Percentiles rank a stretch among this genome's conserved stretches.
Conservation (phyloP, 148 eudicot genomes). For the Rhododendron kiyosumense region DNA sequence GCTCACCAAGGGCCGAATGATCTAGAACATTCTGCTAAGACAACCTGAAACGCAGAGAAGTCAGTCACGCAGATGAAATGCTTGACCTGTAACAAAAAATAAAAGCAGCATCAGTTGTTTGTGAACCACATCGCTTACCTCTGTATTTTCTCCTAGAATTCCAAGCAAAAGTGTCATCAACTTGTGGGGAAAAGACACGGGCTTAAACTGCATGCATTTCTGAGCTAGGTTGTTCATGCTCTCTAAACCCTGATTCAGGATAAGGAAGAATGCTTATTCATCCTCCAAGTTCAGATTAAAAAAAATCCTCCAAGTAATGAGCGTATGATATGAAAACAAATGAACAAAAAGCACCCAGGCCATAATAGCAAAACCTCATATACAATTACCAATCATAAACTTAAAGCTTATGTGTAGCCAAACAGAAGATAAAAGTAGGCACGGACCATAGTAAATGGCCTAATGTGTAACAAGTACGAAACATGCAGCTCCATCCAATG, state of each 20-base stretch:
- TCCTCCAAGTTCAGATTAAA: not conserved
- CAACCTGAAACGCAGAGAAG: slow-evolving; percentile 53
- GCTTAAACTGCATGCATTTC: slow-evolving; percentile 81
- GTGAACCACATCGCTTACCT: slow-evolving; percentile 40
- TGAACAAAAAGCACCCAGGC: not conserved
- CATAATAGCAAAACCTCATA: not conserved
- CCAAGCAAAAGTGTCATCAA: slow-evolving; percentile 69
- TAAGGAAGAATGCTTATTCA: slow-evolving; percentile 8
- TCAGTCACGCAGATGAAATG: slow-evolving; percentile 5
- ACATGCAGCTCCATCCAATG: slow-evolving; percentile 87
- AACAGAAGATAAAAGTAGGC: slow-evolving; percentile 5
- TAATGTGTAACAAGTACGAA: slow-evolving; percentile 74
- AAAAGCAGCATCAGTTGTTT: not conserved
- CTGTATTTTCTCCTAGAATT: slow-evolving; percentile 85
- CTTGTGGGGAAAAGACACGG: slow-evolving; percentile 47
- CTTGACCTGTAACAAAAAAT: not conserved
- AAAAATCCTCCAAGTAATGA: not conserved
- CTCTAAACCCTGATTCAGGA: slow-evolving; percentile 76
- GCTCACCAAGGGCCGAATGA: slow-evolving; percentile 98
- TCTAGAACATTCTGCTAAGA: slow-evolving; percentile 85
- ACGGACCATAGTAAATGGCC: slow-evolving; percentile 94
- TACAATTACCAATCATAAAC: not conserved
- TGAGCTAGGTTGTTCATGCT: slow-evolving; percentile 80
- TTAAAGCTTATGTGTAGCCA: not conserved
- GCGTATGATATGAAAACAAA: not conserved